Evolutionary conservation across 306 rosid species (phyloP).

Genomic region (Gleditsia sinensis): DNA sequence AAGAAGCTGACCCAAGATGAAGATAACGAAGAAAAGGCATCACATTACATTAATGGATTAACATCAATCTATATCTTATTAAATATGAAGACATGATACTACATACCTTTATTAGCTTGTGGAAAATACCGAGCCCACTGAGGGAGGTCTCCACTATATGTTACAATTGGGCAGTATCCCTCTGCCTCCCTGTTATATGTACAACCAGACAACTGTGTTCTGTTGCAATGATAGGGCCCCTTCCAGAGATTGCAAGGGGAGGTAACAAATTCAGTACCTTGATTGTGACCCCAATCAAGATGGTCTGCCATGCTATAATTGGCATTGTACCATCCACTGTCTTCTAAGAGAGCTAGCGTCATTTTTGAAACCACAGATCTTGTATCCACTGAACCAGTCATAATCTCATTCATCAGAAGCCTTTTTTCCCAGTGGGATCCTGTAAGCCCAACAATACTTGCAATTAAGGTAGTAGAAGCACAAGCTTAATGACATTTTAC

Average conservation of each 20-base stretch:
- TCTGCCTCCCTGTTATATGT: slow-evolving; percentile 99
- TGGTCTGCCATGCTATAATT: slow-evolving; percentile 97
- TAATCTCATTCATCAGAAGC: slow-evolving; percentile 96
- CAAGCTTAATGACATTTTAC: not conserved
- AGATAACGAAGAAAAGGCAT: slow-evolving; percentile 9
- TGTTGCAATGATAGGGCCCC: slow-evolving; percentile 96
- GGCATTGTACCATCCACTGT: slow-evolving; percentile 98
- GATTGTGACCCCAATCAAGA: slow-evolving; percentile 98
- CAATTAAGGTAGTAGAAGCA: slow-evolving; percentile 23
- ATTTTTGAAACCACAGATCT: slow-evolving; percentile 97
- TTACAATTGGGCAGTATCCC: slow-evolving; percentile 96
- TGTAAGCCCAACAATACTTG: slow-evolving; percentile 36
- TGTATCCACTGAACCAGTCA: slow-evolving; percentile 99
- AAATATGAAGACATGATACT: slow-evolving; percentile 21
- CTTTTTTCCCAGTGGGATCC: slow-evolving; percentile 99
- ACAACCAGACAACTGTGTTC: slow-evolving; percentile 91
- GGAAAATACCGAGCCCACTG: slow-evolving; percentile 95
- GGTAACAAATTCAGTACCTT: slow-evolving; percentile 89
- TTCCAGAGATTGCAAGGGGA: slow-evolving; percentile 94
- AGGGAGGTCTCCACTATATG: slow-evolving; percentile 89
- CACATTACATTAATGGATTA: slow-evolving; percentile 1
- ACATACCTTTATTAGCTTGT: slow-evolving; percentile 85
- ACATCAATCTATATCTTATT: not conserved
- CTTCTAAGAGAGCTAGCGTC: slow-evolving; percentile 95
- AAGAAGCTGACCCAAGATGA: slow-evolving; percentile 17